Evolutionary conservation across 2,329 filamentous ascomycete genomes (phyloP).

Genomic region (Bipolaris zeicola): DNA sequence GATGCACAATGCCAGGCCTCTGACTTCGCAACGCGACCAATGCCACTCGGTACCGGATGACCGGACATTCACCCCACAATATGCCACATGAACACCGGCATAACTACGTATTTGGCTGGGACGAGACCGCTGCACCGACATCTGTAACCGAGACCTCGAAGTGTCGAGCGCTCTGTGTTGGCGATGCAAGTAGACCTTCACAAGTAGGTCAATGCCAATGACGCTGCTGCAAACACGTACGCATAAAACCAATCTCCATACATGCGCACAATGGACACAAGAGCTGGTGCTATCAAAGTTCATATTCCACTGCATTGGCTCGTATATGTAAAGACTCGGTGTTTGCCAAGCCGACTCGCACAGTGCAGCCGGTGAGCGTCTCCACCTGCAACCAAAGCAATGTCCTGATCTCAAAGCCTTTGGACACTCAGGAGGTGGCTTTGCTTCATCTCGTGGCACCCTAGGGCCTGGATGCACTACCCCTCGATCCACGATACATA

Average conservation of each 20-base stretch:
- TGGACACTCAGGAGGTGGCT: neutral
- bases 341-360: neutral
- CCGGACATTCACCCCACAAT: neutral
- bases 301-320: neutral
- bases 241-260: neutral
- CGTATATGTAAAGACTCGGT: neutral
- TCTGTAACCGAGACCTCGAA: neutral
- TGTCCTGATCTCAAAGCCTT: neutral
- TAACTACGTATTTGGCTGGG: neutral
- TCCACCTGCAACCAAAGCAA: neutral
- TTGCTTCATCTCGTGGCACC: neutral
- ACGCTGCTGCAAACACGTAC: neutral
- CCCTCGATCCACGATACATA: neutral
- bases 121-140: neutral
- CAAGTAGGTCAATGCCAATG: neutral
- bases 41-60: neutral
- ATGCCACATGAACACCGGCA: neutral
- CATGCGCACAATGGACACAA: neutral
- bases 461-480: neutral
- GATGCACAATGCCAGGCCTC: neutral
- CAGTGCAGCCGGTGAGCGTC: neutral
- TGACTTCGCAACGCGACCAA: neutral
- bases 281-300: neutral
- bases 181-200: neutral
- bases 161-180: neutral